Evolutionary conservation across 495 filamentous ascomycete genomes (phyloP), one percentile per base, ranked within the genome.

Genomic region (Neurospora sublineolata): DNA sequence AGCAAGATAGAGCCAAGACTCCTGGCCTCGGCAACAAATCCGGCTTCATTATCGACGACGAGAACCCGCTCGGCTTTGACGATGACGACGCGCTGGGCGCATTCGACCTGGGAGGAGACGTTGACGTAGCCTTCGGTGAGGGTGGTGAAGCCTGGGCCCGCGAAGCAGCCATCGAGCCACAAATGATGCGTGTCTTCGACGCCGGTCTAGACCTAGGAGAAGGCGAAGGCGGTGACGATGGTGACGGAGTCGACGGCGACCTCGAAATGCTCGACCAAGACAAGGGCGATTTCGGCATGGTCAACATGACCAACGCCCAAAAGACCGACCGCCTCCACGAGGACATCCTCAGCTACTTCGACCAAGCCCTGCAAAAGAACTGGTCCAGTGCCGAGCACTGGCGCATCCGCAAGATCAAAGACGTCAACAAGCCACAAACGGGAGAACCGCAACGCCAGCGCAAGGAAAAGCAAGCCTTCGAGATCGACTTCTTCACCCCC

Each of bases 361-460:
- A 99, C 80, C 90, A 97, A 76, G 94, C 94, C 10, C 83, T 97
- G 36, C 89, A 92, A 75, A 97, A 96, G 85, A 98, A 97, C 80
- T 99, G 95, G 95, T 93, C 92, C n/a, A 96, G 93, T 67, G 95
- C 95, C 42, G 96, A 99, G 79, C 96, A 99, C 81, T 99, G 95
- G 95, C 89, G 94, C 75, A 98, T 99, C 76, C 86, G 92, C 52
- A 92, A 91, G 78, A 94, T 99, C 79, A 97, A 97, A 80, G 92
- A 95, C 71, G 85, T 87, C 72, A 88, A 86, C 71, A 93, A 91
- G 76, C 79, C 84, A 1, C 52, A 64, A 33, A 33, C 52, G 39
- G 82, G 86, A 16, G 86, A 83, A 41, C 82, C 85, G 0, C 80
- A 87, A 8, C 86, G 85, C 72, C 84, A 86, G 72, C 85, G 93